Evolutionary conservation across 1,284 basidiomycete genomes (phyloP), one percentile per base, ranked within the genome.

Genomic region (Fomes fomentarius): DNA sequence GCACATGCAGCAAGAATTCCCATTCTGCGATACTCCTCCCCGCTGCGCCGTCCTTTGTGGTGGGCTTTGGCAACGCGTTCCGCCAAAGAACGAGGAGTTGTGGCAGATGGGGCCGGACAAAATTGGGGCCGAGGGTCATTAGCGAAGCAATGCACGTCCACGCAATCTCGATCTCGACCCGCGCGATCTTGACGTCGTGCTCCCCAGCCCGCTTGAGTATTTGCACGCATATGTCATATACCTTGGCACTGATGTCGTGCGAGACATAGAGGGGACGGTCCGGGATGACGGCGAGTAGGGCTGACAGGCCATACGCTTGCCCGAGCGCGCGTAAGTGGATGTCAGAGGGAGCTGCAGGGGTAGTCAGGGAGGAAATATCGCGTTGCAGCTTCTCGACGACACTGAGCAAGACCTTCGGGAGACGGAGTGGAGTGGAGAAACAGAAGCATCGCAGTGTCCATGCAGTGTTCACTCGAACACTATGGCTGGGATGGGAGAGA

Each of bases 81-180:
- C 96, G 80, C 97, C 97, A 99, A 1, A 99, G 82, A 0, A 96
- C 92, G 24, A 99, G 82, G 7, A 99, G 78, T 65, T 98, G 95
- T 0, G 94, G 89, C 1, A 98, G 80, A 70, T 98, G 95, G 0
- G 92, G 84, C 30, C 93, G 86, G 45, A 98, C 93, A 64, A 98
- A 98, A 63, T 94, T 91, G 6, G 93, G 94, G 0, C 96, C 96
- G 3, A 98, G 86, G 4, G 91, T 83, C 90, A 98, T 95, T 45
- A 99, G 76, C 0, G 94, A 87, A 0, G 91, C 89, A 52, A 99
- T 91, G 34, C 94, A 77, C 14, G 89, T 94, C 97, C 97, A 99
- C 0, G 96, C 94, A 2, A 96, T 89, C 66, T 96, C 94, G 10
- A 98, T 88, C 69, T 98, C 95, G 40, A 94, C 79, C 8, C 83